phyloP scores from a whole-genome alignment of 768 basidiomycete genomes.

The Russula griseocarnosa region DNA sequence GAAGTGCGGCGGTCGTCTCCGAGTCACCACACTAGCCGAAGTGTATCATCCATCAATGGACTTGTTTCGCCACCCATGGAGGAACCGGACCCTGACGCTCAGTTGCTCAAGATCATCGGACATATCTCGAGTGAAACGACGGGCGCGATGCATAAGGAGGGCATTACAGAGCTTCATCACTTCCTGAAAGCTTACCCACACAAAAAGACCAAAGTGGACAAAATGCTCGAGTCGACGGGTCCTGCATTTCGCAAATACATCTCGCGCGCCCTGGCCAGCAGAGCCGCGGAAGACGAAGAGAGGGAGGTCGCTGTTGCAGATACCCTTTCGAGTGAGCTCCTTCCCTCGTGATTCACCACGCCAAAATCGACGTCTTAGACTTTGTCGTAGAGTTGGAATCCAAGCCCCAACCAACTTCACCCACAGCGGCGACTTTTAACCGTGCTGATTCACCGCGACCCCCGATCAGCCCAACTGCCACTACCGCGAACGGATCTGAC shows the following conservation, averaged over 20 bases:
- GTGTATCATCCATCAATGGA: slow-evolving; percentile 60
- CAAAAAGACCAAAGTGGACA: slow-evolving; percentile 77
- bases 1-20: slow-evolving; percentile 52
- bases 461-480: slow-evolving; percentile 27
- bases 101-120: slow-evolving; percentile 75
- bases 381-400: slow-evolving; percentile 26
- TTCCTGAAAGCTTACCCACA: slow-evolving; percentile 90
- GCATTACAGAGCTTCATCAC: slow-evolving; percentile 90
- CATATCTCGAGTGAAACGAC: slow-evolving; percentile 88
- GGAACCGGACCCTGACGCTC: slow-evolving; percentile 85
- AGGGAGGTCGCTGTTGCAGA: slow-evolving; percentile 77
- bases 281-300: slow-evolving; percentile 85
- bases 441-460: slow-evolving; percentile 21
- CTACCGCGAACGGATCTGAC: slow-evolving; percentile 31
- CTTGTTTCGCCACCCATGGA: slow-evolving; percentile 54
- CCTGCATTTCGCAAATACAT: slow-evolving; percentile 91
- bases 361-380: neutral
- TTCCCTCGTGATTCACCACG: neutral
- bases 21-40: slow-evolving; percentile 65
- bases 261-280: slow-evolving; percentile 77
- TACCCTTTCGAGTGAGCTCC: slow-evolving; percentile 67
- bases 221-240: slow-evolving; percentile 83
- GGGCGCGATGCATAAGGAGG: slow-evolving; percentile 86
- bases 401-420: slow-evolving; percentile 16
- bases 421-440: slow-evolving; percentile 1